These are phyloP conservation scores for Urostyla sp. DNA, from an alignment of 73 alveolate species.

Conservation along the genomic window DNA sequence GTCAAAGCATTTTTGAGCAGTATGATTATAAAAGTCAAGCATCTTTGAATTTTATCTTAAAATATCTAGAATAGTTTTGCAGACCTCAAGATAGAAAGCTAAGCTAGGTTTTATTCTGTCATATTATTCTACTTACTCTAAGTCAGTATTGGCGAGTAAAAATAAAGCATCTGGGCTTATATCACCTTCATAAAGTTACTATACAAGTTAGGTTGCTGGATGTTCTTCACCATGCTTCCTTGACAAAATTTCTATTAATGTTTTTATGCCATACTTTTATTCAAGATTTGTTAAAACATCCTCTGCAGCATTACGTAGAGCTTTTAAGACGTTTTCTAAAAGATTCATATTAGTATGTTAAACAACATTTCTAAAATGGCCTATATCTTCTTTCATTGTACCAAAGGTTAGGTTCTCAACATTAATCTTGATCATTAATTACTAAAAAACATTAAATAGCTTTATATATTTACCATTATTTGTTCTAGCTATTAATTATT, in stretches of 20 bases:
- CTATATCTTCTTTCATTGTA: slow-evolving; percentile 65
- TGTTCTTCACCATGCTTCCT: slow-evolving; percentile 10
- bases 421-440: slow-evolving; percentile 52
- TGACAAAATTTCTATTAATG: slow-evolving; percentile 34
- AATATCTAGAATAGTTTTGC: slow-evolving; percentile 56
- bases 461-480: slow-evolving; percentile 51
- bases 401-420: slow-evolving; percentile 39
- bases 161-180: slow-evolving; percentile 55
- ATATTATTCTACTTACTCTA: slow-evolving; percentile 35
- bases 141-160: slow-evolving; percentile 40
- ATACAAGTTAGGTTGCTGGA: slow-evolving; percentile 8
- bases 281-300: slow-evolving; percentile 30
- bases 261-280: slow-evolving; percentile 14
- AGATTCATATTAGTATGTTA: slow-evolving; percentile 59
- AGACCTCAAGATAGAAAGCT: slow-evolving; percentile 34
- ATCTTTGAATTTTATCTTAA: slow-evolving; percentile 59
- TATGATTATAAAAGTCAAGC: slow-evolving; percentile 54
- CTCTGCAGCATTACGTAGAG: slow-evolving; percentile 44
- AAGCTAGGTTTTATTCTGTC: slow-evolving; percentile 30
- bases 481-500: slow-evolving; percentile 34
- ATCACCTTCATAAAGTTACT: slow-evolving; percentile 24
- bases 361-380: slow-evolving; percentile 74
- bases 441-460: slow-evolving; percentile 25
- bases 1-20: slow-evolving; percentile 55
- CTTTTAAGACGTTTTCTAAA: slow-evolving; percentile 45